phyloP scores from a whole-genome alignment of 2,329 filamentous ascomycete genomes.

The Paramyrothecium sp. region DNA sequence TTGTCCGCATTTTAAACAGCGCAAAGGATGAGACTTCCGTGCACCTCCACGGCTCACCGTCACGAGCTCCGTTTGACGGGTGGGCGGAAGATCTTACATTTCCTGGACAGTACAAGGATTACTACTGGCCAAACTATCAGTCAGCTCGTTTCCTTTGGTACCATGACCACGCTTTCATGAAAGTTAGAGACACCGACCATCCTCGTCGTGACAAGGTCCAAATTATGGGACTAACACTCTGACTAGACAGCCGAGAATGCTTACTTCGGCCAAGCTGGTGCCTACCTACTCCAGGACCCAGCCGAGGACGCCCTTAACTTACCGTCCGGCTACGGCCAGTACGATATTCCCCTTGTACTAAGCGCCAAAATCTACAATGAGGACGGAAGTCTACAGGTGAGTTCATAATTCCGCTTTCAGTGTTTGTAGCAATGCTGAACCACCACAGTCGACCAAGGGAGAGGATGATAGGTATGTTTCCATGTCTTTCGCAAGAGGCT shows the following conservation, averaged over 20 bases:
- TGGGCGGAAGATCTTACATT: constrained; percentile 53
- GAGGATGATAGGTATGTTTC: neutral
- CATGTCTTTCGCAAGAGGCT: neutral
- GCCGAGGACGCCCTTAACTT: constrained; percentile 47
- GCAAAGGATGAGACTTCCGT: constrained; percentile 42
- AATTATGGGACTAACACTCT: neutral
- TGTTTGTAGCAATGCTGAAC: too few relatives aligned
- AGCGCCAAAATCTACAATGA: constrained; percentile 49
- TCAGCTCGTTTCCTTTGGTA: constrained; percentile 55
- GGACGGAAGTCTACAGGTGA: constrained; percentile 44
- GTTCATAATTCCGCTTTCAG: neutral
- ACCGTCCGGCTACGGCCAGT: constrained; percentile 45
- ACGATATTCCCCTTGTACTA: constrained; percentile 52
- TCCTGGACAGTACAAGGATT: constrained; percentile 57
- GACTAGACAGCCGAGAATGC: constrained; percentile 50
- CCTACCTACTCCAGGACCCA: constrained; percentile 52
- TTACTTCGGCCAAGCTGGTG: constrained; percentile 55
- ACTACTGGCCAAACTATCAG: constrained; percentile 60
- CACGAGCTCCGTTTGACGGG: constrained; percentile 9
- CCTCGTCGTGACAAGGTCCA: neutral
- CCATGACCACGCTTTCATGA: constrained; percentile 43
- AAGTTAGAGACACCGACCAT: constrained; percentile 16
- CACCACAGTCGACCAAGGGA: neutral
- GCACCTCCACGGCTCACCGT: constrained; percentile 54
- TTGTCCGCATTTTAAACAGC: constrained; percentile 54